Evolutionary conservation across 371 early-diverging fungal species (phyloP).

Genomic region (Mucor racemosus): DNA sequence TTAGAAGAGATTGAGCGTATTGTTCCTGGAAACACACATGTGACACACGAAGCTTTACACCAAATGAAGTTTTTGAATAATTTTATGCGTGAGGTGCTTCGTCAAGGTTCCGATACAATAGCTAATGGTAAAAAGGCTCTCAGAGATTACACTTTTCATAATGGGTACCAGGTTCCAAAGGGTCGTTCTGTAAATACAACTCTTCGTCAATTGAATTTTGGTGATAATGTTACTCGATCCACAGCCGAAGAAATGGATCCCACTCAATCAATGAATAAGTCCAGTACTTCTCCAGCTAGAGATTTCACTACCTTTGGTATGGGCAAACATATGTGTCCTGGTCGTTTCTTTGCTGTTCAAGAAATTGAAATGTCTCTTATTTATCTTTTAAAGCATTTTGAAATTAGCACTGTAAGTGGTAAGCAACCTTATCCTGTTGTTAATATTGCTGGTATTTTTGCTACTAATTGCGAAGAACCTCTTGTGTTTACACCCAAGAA

Average conservation of each 20-base stretch:
- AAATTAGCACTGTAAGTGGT: constrained; percentile 28
- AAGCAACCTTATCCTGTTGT: constrained; percentile 26
- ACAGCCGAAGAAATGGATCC: constrained; percentile 36
- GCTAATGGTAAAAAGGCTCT: constrained; percentile 36
- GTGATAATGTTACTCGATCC: constrained; percentile 19
- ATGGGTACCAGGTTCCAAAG: constrained; percentile 48
- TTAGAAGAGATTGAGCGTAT: constrained; percentile 36
- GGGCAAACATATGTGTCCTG: constrained; percentile 44
- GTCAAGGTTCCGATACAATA: constrained; percentile 40
- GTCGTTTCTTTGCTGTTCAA: constrained; percentile 56
- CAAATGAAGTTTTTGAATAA: constrained; percentile 41
- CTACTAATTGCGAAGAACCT: constrained; percentile 29
- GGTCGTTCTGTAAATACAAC: constrained; percentile 31
- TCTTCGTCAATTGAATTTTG: constrained; percentile 39
- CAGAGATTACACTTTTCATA: constrained; percentile 36
- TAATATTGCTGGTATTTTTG: constrained; percentile 24
- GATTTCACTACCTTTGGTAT: constrained; percentile 44
- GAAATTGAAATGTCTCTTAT: constrained; percentile 49
- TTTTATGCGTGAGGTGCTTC: constrained; percentile 41
- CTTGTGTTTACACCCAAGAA: constrained; percentile 26
- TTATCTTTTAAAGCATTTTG: constrained; percentile 28
- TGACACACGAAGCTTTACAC: constrained; percentile 27
- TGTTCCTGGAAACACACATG: constrained; percentile 28
- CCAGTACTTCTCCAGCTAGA: constrained; percentile 25
- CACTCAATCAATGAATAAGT: constrained; percentile 18